Evolutionary conservation across 148 eudicot species (phyloP), one percentile per base, ranked within the genome.

Genomic region (Oxyria digyna): DNA sequence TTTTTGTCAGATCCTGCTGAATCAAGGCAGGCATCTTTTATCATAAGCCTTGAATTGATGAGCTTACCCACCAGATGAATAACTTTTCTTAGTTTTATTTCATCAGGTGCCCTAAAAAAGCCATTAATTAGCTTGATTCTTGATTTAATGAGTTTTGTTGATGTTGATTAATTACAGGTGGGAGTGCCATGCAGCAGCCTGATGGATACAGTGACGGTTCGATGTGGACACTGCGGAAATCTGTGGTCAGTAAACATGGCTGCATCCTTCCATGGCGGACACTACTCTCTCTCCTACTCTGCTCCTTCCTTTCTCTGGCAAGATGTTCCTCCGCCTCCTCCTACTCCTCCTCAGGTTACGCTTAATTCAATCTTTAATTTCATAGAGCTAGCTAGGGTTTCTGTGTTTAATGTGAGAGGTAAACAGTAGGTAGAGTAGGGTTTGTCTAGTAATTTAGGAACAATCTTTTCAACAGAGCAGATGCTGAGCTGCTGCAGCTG

Each of bases 201-300:
- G 48, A 72, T 74, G 31, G 87, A 86, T 46, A 80, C 78, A 3
- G 91, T 86, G 86, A 86, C 91, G 68, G 91, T 86, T 69, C 79
- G 91, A 75, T 86, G 91, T 66, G 91, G 91, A 21, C 87, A 86
- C 77, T 86, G 91, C 73, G 62, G 84, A 14, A 81, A 84, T 71
- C 76, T 86, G 17, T 66, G 69, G 69, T 66, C 69, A 8, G 69
- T 66, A 38, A 66, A 66, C 69, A 66, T 66, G 69, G 69, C 69
- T 1, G 69, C 69, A 29, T 24, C 69, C 29, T 37, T 41, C 69
- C 29, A 17, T 10, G 41, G 4, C n/a, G 41, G 4, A n/a, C 67
- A 37, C 6, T 59, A 13, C 46, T 66, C 69, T 9, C 31, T 37
- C 46, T 38, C 69, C 27, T 31, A 59, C 65, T 59, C 65, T 31